Evolutionary conservation across 2,329 filamentous ascomycete genomes (phyloP).

Genomic region (Alternaria brassicae): DNA sequence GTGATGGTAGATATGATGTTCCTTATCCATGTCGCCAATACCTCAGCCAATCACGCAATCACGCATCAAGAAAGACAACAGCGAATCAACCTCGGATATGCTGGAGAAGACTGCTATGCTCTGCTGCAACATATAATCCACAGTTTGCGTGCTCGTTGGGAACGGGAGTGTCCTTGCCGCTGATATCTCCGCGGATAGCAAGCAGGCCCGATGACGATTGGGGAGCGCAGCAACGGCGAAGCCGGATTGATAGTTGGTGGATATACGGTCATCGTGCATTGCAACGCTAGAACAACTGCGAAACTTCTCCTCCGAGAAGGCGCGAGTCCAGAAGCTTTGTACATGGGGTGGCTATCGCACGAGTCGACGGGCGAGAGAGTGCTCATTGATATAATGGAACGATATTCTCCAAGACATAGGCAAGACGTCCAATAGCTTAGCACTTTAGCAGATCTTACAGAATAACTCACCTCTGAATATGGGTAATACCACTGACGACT

Average conservation of each 20-base stretch:
- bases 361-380: background rate
- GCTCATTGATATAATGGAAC: conserved; percentile 14
- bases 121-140: background rate
- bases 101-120: background rate
- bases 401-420: conserved; percentile 5
- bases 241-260: background rate
- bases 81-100: conserved; percentile 32
- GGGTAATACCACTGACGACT: conserved; percentile 4
- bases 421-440: conserved; percentile 9
- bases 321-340: background rate
- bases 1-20: conserved; percentile 13
- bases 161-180: background rate
- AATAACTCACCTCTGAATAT: conserved; percentile 12
- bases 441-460: background rate
- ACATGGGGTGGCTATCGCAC: background rate
- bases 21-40: conserved; percentile 36
- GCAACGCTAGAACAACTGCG: conserved; percentile 6
- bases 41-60: conserved; percentile 47
- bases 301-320: background rate
- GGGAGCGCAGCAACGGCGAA: background rate
- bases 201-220: background rate
- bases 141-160: conserved; percentile 1
- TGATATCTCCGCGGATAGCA: background rate
- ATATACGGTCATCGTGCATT: background rate
- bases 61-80: conserved; percentile 19